phyloP scores from a whole-genome alignment of 495 filamentous ascomycete genomes.

The Diplogelasinospora grovesii region DNA sequence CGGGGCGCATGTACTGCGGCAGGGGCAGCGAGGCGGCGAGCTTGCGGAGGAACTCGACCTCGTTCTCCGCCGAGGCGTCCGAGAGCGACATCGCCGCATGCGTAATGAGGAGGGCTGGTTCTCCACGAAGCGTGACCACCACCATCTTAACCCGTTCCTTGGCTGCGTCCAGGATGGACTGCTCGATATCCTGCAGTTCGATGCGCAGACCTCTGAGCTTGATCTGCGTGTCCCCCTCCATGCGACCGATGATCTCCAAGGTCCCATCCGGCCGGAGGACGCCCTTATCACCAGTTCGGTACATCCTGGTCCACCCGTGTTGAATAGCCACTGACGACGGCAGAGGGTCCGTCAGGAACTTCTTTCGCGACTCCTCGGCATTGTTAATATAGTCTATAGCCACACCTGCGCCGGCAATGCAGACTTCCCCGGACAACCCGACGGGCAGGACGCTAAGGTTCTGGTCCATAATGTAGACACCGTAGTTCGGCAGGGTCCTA shows the following conservation, averaged over 20 bases:
- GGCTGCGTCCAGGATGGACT: conserved; percentile 18
- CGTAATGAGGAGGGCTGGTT: conserved; percentile 5
- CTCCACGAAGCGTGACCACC: conserved; percentile 3
- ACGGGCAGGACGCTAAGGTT: conserved; percentile 27
- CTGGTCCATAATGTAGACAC: conserved; percentile 35
- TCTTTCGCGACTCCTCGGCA: conserved; percentile 1
- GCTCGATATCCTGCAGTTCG: conserved; percentile 46
- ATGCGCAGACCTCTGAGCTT: conserved; percentile 49
- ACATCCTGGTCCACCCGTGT: conserved; percentile 14
- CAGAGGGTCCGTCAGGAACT: conserved; percentile 24
- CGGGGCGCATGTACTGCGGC: conserved; percentile 44
- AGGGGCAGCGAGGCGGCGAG: conserved; percentile 23
- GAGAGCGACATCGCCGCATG: conserved; percentile 26
- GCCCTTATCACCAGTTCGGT: conserved; percentile 39
- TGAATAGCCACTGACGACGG: conserved; percentile 5
- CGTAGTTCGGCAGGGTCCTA: conserved; percentile 19
- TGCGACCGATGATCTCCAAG: conserved; percentile 31
- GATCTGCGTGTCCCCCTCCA: conserved; percentile 42
- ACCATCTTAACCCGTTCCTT: conserved; percentile 4
- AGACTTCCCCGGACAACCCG: conserved; percentile 23
- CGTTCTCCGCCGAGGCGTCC: background rate
- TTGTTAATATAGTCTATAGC: conserved; percentile 19
- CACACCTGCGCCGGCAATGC: conserved; percentile 20
- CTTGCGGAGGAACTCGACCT: background rate
- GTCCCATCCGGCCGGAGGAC: conserved; percentile 27